Base-by-base conservation (phyloP, 1,284 basidiomycete species). In the Pyrrhoderma noxium region DNA sequence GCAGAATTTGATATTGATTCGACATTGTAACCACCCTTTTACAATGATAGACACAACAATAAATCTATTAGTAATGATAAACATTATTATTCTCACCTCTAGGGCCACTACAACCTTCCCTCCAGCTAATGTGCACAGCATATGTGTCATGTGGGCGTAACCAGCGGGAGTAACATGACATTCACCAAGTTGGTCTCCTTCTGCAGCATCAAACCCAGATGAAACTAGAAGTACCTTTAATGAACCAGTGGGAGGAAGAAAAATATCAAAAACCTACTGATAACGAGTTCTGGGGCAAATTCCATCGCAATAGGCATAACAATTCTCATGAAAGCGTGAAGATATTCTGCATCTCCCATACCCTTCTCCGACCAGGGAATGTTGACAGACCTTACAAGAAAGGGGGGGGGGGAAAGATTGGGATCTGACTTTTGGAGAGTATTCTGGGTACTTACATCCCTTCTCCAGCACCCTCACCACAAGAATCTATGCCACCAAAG, bases 131-230 rank as follows among this genome's bases (percentile, higher is more conserved):
- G 87, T 82, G 39, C 82, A 79, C 2, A 99, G 75, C 85, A 96
- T 93, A 62, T 97, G 89, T 2, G 96, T 97, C 94, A 99, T 98
- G 62, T 98, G 95, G 0, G 93, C 93, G 65, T 93, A 99, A 1
- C 93, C 95, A n/a, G 82, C 77, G 0, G 96, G 96, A 1, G 89
- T 80, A 52, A 99, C 94, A 57, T 82, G 73, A 63, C 93, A 97
- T 67, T 84, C 84, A 21, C 96, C 96, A 3, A 99, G 79, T 42
- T 84, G 79, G 64, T 99, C 96, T 1, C 94, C 94, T 25, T 80
- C 79, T 0, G 96, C 96, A 3, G 96, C 95, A 63, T 99, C 96
- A 61, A 98, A 99, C 2, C 96, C 96, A 16, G 96, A 93, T 13
- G 94, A 98, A 61, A 99, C 93, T 96, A 60, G 47, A 34, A 51